Base-by-base conservation (phyloP, 2,329 filamentous ascomycete species). In the Clarireedia homoeocarpa region DNA sequence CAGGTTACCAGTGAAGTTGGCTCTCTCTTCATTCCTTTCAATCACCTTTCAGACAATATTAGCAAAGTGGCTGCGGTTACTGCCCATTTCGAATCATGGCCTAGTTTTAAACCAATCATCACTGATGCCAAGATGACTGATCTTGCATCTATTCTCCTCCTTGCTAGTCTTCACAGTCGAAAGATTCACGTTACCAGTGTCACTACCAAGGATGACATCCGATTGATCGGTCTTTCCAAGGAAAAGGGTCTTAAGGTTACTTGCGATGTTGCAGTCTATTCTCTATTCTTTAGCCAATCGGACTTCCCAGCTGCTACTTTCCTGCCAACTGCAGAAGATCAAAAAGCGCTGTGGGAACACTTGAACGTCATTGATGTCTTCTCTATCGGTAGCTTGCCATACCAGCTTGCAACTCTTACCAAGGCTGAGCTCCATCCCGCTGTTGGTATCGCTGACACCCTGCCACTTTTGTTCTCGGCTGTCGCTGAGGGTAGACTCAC, bases 111-210 rank as follows among this genome's bases (percentile, higher is more conserved):
- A 75, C 86, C 88, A 50, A 88, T 91, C 65, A 77, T 91, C 65
- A 91, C 88, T 0, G 88, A 91, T 71, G 88, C 88, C 51, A 89
- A 89, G 75, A 82, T 84, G 55, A 89, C 86, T 1, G 88, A 91
- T 66, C 78, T 91, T 58, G 88, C 88, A n/a, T 91, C 88, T 0
- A 86, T 91, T 61, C 76, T 91, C 48, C 76, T 91, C 48, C 77
- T 91, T 61, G 88, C 88, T 38, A 90, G 86, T 67, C 80, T 91
- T 42, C 88, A 91, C 72, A 88, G 76, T 73, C 80, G 88, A 62
- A 88, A 86, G 66, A 84, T 91, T 59, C 88, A 91, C 67, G 86
- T 91, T 63, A 89, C 86, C 52, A 89, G 85, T 51, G 85, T 91
- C 39, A 89, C 85, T n/a, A 86, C 83, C 59, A 88, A 85, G 74